phyloP scores from a whole-genome alignment of 2,329 filamentous ascomycete species.

The Apiospora malaysiana region DNA sequence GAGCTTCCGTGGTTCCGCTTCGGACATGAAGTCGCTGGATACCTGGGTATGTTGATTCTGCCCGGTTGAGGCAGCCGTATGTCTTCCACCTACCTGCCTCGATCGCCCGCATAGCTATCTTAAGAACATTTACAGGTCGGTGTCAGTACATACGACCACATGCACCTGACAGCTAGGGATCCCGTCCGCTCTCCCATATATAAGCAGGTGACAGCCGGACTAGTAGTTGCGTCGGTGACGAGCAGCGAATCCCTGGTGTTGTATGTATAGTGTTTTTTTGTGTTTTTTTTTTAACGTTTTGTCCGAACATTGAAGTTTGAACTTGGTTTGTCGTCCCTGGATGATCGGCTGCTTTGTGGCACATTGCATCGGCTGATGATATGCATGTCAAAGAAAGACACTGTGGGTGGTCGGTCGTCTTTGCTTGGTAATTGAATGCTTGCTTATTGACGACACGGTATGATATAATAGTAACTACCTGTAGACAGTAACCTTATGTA shows the following conservation, averaged over 20 bases:
- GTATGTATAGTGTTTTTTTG: neutral
- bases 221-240: constrained; percentile 26
- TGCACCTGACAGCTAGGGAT: constrained; percentile 20
- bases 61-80: neutral
- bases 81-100: no score
- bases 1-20: neutral
- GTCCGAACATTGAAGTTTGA: neutral
- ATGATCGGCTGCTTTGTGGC: neutral
- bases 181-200: constrained; percentile 23
- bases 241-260: constrained; percentile 25
- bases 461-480: no score
- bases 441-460: no score
- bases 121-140: no score
- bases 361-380: neutral
- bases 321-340: neutral
- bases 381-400: neutral
- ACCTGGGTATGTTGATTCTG: no score
- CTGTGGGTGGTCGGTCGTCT: no score
- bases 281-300: neutral
- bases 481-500: no score
- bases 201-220: constrained; percentile 22
- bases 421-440: no score
- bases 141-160: constrained; percentile 17
- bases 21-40: no score
- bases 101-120: no score